Base-by-base conservation (phyloP, 257 asterid species). In the Penstemon newberryi region DNA sequence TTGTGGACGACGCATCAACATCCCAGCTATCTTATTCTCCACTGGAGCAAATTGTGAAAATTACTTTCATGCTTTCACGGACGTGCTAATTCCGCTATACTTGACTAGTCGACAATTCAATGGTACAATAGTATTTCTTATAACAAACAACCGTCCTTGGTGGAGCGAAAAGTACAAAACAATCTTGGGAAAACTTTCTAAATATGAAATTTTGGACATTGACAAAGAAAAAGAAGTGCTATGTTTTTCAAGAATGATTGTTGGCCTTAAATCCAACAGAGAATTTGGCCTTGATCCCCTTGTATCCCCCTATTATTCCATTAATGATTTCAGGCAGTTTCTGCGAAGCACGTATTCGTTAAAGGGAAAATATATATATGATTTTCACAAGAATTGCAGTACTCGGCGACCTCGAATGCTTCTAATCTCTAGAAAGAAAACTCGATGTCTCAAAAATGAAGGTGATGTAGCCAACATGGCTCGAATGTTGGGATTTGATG, bases 1-100 rank as follows among this genome's bases (percentile, higher is more conserved):
- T 4, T 86, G 95, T 67, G 71, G 56, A 38, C 80, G 58, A 43
- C 75, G 42, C 19, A 67, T 69, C 58, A 60, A 33, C 18, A 25
- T 67, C 33, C 92, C 91, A 1, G 93, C 87, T 3, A 18, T 89
- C 70, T 60, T 87, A 7, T 87, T 90, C 83, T 84, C 96, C 37
- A 56, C 70, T 5, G 84, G 81, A 18, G 91, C 84, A 5, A 76
- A 79, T 70, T 50, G 82, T 38, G 82, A 75, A 7, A 87, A 87
- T 79, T 73, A 42, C 18, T 90, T 79, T 80, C 96, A 90, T 70
- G 81, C 70, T 56, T 77, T 87, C 73, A 38, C 84, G 44, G 95
- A 90, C 72, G 66, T 87, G 11, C 69, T 90, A 68, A 62, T 87
- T 41, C 95, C 92, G 0, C 75, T 87, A 13, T 85, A 71, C 75